Percentiles rank a stretch among this genome's conserved stretches.
These are phyloP conservation scores for Ocimum tenuiflorum DNA, from an alignment of 257 asterid species.

Conservation along the genomic window DNA sequence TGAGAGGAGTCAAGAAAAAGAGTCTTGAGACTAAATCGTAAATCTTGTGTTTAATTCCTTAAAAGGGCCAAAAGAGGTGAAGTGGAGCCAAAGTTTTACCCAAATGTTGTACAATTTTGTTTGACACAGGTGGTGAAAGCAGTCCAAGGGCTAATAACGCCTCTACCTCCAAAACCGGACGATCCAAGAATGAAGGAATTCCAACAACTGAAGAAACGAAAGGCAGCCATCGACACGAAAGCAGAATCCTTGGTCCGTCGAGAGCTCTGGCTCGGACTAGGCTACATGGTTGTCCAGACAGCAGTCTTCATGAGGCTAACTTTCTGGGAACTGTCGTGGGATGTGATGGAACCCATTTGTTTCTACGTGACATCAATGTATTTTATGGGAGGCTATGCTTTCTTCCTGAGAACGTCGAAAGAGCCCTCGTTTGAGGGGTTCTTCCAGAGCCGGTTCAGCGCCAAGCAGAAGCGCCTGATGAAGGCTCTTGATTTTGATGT, in stretches of 20 bases:
- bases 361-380: constrained; percentile 72
- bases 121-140: constrained; percentile 82
- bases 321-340: constrained; percentile 94
- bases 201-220: constrained; percentile 56
- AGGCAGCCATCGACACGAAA: constrained; percentile 45
- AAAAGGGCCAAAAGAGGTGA: constrained; percentile 15
- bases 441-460: constrained; percentile 58
- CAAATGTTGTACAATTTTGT: constrained; percentile 37
- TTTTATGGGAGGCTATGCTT: constrained; percentile 74
- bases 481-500: constrained; percentile 49
- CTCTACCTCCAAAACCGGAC: constrained; percentile 23
- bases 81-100: constrained; percentile 48
- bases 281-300: constrained; percentile 58
- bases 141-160: constrained; percentile 56
- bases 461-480: constrained; percentile 63
- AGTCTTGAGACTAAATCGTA: neutral
- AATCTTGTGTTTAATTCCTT: constrained; percentile 7
- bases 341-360: constrained; percentile 95
- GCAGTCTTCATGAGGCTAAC: constrained; percentile 85
- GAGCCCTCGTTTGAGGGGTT: constrained; percentile 88
- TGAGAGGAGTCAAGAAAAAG: neutral
- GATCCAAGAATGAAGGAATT: constrained; percentile 53
- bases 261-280: constrained; percentile 80
- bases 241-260: constrained; percentile 46
- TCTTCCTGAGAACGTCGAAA: constrained; percentile 64